phyloP scores from a whole-genome alignment of 805 yeast species.

The Starmerella lactis-condensi region DNA sequence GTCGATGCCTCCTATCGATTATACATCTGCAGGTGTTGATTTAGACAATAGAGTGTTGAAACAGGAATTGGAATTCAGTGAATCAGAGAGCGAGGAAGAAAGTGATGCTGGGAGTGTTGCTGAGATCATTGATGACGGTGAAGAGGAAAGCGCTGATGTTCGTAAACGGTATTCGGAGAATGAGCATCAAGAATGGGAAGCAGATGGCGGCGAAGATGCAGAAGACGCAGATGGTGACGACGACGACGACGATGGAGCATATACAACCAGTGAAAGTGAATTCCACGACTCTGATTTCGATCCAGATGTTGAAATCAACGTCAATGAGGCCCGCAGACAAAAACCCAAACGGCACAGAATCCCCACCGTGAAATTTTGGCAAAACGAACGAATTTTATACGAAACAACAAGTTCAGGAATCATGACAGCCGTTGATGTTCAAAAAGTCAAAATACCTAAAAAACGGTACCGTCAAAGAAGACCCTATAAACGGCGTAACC shows the following conservation, averaged over 20 bases:
- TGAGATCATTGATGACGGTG: constrained; percentile 12
- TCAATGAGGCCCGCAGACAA: constrained; percentile 3
- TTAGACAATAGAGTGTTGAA: constrained; percentile 3
- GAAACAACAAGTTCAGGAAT: constrained; percentile 6
- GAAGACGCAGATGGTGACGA: neutral
- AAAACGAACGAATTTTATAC: constrained; percentile 14
- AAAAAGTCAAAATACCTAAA: constrained; percentile 11
- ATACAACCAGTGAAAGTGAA: constrained; percentile 5
- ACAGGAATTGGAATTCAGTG: constrained; percentile 11
- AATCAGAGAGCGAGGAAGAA: constrained; percentile 10
- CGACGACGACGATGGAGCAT: constrained; percentile 4
- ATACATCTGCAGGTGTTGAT: constrained; percentile 4
- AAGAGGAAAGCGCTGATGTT: constrained; percentile 5
- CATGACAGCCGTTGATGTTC: constrained; percentile 13
- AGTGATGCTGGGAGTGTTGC: constrained; percentile 12
- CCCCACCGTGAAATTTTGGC: constrained; percentile 13
- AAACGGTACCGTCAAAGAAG: constrained; percentile 6
- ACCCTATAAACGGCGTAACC: constrained; percentile 5
- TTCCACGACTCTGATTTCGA: constrained; percentile 5
- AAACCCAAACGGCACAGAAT: constrained; percentile 11
- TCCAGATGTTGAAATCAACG: constrained; percentile 1
- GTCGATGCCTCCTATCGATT: constrained; percentile 10
- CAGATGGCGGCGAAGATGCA: constrained; percentile 1
- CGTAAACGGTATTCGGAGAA: constrained; percentile 1
- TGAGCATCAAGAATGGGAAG: neutral